Percentiles rank a stretch among this genome's conserved stretches.
Conservation (phyloP, 257 asterid species). For the Solanum peruvianum region DNA sequence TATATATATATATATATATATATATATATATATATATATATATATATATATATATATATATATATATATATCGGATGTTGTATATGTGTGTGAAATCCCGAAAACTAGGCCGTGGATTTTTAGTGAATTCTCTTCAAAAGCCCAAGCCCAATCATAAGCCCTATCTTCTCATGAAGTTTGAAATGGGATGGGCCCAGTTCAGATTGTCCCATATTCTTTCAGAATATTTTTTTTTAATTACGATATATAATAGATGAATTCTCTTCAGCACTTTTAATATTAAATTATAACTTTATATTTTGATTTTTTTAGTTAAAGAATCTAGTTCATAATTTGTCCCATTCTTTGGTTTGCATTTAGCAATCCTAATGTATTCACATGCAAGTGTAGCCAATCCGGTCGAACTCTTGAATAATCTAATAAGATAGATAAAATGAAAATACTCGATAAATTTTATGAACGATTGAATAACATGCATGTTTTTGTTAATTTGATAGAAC, state of each 20-base stretch:
- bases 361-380: neutral
- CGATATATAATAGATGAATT: neutral
- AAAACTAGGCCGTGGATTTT: neutral
- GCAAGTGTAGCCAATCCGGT: neutral
- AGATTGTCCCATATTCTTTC: neutral
- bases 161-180: neutral
- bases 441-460: neutral
- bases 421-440: neutral
- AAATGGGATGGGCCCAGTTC: neutral
- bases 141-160: neutral
- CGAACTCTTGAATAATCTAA: neutral
- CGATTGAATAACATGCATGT: neutral
- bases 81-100: neutral
- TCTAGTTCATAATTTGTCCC: neutral
- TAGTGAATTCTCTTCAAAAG: neutral
- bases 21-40: too few species aligned
- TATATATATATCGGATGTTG: neutral
- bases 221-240: too few species aligned
- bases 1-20: too few species aligned
- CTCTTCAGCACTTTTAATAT: fast-evolving
- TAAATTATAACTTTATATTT: neutral
- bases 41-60: too few species aligned
- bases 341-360: neutral
- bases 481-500: neutral
- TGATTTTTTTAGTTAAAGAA: neutral